Base-by-base conservation (phyloP, 2,329 filamentous ascomycete species). In the Bipolaris victoriae region DNA sequence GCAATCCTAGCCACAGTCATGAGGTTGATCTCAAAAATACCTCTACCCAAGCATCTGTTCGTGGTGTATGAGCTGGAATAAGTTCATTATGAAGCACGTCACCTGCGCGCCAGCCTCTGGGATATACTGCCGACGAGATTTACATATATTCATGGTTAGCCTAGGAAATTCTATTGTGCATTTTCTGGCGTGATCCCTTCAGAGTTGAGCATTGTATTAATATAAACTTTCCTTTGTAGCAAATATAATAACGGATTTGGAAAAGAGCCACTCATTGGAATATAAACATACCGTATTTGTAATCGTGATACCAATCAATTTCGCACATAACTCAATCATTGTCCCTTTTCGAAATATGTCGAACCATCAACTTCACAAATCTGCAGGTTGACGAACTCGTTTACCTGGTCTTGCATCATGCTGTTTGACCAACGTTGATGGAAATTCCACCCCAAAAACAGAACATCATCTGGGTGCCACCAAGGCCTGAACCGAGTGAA, bases 341-440 rank as follows among this genome's bases (percentile, higher is more conserved):
- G 24, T 5, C 35, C 5, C n/a, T 13, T 7, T 18, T 18, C 22
- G 5, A 43, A 43, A 31, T 35, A 43, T 13, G 48, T 35, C 7
- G 48, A 50, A 0, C 37, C 48, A 6, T 50, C 48, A 26, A 29
- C 35, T 41, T 26, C 37, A 35, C 48, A 50, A 9, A 50, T 24
- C 7, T 3, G 26, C 18, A 26, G 20, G 10, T 50, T 41, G 11
- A 50, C 11, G 7, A 24, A 18, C 26, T 50, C 13, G 7, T 0
- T 22, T 35, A 24, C 20, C 11, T 16, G 13, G 10, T 39, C 33
- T 35, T 20, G 7, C 15, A 11, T 43, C 1, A n/a, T 43, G 1
- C 10, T 10, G 3, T 5, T 9, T 7, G 24, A 41, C 16, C 1
- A 1, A 5, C 43, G 26, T 20, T 50, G n/a, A 9, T 16, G 20